Conservation (phyloP, 2,329 filamentous ascomycete species). For the Pezicula rhizophila region DNA sequence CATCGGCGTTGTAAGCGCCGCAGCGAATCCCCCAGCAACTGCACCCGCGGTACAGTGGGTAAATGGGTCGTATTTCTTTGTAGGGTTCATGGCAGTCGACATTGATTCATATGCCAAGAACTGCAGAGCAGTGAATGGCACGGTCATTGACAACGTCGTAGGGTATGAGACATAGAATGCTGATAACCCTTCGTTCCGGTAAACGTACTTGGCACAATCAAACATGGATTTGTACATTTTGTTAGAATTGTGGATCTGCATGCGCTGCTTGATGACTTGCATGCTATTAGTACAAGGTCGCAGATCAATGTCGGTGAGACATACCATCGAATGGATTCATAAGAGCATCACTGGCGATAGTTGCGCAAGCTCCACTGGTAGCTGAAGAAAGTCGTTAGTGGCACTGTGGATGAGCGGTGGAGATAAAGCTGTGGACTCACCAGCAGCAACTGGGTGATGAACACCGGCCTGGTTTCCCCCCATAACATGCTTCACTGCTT, state of each 20-base stretch:
- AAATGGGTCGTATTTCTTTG: conserved; percentile 79
- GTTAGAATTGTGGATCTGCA: conserved; percentile 95
- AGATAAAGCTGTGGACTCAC: conserved; percentile 41
- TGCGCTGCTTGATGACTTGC: conserved; percentile 95
- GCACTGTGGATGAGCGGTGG: neutral
- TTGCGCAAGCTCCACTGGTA: conserved; percentile 87
- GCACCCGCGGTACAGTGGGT: conserved; percentile 93
- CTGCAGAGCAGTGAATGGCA: conserved; percentile 93
- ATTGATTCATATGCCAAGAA: conserved; percentile 98
- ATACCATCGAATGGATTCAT: conserved; percentile 99
- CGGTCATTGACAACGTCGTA: conserved; percentile 96
- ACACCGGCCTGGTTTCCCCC: conserved; percentile 83
- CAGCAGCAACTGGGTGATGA: conserved; percentile 89
- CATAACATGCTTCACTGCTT: conserved; percentile 92
- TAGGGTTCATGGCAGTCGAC: conserved; percentile 86
- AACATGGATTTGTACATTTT: conserved; percentile 76
- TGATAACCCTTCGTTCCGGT: conserved; percentile 76
- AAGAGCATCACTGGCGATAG: conserved; percentile 92
- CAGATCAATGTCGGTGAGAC: conserved; percentile 22
- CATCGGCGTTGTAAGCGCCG: conserved; percentile 89
- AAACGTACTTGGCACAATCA: conserved; percentile 84
- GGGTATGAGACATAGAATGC: conserved; percentile 99
- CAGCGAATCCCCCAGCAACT: conserved; percentile 86
- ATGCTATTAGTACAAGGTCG: neutral
- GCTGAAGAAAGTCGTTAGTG: conserved; percentile 48